Evolutionary conservation across 2,329 filamentous ascomycete species (phyloP).

Genomic region (Emericellopsis atlantica): DNA sequence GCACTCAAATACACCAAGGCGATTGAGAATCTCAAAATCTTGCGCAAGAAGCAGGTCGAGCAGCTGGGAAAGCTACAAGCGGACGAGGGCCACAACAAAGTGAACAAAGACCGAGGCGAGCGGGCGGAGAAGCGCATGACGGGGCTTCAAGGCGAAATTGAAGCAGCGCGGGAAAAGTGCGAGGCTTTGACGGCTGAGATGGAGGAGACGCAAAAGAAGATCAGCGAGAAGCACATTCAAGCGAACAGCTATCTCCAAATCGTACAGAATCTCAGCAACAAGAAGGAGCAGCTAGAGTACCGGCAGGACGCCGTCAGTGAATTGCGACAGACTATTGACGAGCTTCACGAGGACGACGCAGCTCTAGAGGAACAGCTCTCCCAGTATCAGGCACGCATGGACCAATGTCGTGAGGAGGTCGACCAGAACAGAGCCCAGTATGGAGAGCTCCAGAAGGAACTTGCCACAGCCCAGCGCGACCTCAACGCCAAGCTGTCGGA

Average conservation of each 20-base stretch:
- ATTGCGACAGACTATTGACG: constrained; percentile 59
- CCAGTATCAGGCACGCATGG: constrained; percentile 66
- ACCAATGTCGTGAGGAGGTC: constrained; percentile 50
- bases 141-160: constrained; percentile 54
- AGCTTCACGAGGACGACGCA: constrained; percentile 67
- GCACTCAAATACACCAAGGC: constrained; percentile 94
- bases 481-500: constrained; percentile 46
- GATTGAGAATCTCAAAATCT: constrained; percentile 82
- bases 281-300: constrained; percentile 60
- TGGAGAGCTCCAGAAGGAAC: constrained; percentile 42
- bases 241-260: constrained; percentile 64
- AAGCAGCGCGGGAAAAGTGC: constrained; percentile 44
- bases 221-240: constrained; percentile 56
- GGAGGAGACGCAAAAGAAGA: constrained; percentile 41
- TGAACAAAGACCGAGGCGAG: constrained; percentile 75
- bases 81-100: constrained; percentile 64
- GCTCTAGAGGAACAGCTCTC: constrained; percentile 59
- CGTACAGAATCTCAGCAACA: constrained; percentile 62
- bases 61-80: constrained; percentile 62
- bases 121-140: constrained; percentile 53
- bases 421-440: constrained; percentile 53
- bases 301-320: constrained; percentile 59
- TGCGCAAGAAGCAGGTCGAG: constrained; percentile 73
- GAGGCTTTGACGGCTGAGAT: constrained; percentile 47
- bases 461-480: constrained; percentile 29